Evolutionary conservation across 768 basidiomycete genomes (phyloP).

Genomic region (Dentipellis fragilis): DNA sequence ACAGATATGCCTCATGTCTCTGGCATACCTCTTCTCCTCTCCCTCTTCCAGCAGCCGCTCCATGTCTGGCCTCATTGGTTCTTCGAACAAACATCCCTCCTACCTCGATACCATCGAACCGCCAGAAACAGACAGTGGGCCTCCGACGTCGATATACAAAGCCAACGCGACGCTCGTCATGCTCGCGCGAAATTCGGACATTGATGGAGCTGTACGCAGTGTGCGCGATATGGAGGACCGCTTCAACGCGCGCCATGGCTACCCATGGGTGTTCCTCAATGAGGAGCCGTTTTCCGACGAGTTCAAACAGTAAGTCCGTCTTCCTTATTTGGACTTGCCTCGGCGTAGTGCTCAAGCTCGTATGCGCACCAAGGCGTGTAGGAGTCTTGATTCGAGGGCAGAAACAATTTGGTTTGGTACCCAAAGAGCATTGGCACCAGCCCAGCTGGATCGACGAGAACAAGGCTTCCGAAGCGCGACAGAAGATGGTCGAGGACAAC

Average conservation of each 20-base stretch:
- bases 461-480: conserved; percentile 40
- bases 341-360: conserved; percentile 22
- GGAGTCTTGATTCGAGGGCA: conserved; percentile 21
- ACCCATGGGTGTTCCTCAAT: conserved; percentile 41
- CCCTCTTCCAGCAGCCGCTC: neutral
- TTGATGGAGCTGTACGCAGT: conserved; percentile 24
- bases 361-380: conserved; percentile 38
- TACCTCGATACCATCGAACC: neutral
- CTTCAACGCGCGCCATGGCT: conserved; percentile 36
- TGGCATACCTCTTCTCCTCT: neutral
- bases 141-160: neutral
- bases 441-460: conserved; percentile 68
- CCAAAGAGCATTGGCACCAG: conserved; percentile 57
- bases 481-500: conserved; percentile 37
- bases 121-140: neutral
- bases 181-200: conserved; percentile 25
- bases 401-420: conserved; percentile 47
- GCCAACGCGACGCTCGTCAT: conserved; percentile 39
- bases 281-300: conserved; percentile 32
- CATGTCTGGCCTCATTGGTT: neutral
- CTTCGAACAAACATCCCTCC: neutral
- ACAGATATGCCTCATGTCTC: neutral
- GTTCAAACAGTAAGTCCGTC: conserved; percentile 20
- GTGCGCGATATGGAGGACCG: conserved; percentile 35
- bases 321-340: conserved; percentile 4